Conservation (phyloP, 2,329 filamentous ascomycete genomes). For the Pseudogymnoascus sp. region DNA sequence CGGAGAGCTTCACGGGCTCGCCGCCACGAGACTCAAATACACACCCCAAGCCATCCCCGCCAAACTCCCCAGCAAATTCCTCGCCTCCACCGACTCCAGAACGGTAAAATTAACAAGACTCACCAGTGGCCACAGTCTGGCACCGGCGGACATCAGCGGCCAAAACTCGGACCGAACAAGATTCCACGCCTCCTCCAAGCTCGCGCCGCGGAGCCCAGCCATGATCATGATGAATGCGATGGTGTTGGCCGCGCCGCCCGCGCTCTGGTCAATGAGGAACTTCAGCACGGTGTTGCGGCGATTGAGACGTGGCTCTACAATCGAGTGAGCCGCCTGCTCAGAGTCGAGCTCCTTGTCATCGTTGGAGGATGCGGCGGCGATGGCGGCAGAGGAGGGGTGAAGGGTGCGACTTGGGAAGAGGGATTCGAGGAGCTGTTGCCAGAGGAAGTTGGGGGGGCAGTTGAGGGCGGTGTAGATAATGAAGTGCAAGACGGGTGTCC, state of each 20-base stretch:
- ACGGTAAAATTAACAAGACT: slow-evolving; percentile 62
- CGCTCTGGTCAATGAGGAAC: slow-evolving; percentile 60
- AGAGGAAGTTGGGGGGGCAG: slow-evolving; percentile 77
- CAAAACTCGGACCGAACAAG: slow-evolving; percentile 50
- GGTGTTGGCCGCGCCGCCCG: slow-evolving; percentile 60
- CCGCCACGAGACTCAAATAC: slow-evolving; percentile 61
- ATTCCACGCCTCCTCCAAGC: slow-evolving; percentile 37
- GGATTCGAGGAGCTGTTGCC: slow-evolving; percentile 74
- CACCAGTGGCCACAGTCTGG: slow-evolving; percentile 66
- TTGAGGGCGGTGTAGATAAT: slow-evolving; percentile 64
- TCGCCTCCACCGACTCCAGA: slow-evolving; percentile 61
- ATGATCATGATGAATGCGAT: slow-evolving; percentile 55
- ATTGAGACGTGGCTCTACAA: slow-evolving; percentile 48
- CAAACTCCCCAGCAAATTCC: slow-evolving; percentile 63
- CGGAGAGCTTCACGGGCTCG: not conserved
- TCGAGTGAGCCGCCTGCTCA: slow-evolving; percentile 36
- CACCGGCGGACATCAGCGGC: slow-evolving; percentile 59
- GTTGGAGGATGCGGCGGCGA: slow-evolving; percentile 33
- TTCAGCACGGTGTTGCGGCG: slow-evolving; percentile 60
- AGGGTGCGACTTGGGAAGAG: slow-evolving; percentile 60
- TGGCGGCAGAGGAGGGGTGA: slow-evolving; percentile 33
- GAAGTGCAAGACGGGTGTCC: slow-evolving; percentile 67
- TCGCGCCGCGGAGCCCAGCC: slow-evolving; percentile 33
- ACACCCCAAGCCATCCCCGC: slow-evolving; percentile 70
- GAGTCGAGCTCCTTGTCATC: slow-evolving; percentile 36